Evolutionary conservation across 768 basidiomycete genomes (phyloP), one percentile per base, ranked within the genome.

Genomic region (Amanita muscaria): DNA sequence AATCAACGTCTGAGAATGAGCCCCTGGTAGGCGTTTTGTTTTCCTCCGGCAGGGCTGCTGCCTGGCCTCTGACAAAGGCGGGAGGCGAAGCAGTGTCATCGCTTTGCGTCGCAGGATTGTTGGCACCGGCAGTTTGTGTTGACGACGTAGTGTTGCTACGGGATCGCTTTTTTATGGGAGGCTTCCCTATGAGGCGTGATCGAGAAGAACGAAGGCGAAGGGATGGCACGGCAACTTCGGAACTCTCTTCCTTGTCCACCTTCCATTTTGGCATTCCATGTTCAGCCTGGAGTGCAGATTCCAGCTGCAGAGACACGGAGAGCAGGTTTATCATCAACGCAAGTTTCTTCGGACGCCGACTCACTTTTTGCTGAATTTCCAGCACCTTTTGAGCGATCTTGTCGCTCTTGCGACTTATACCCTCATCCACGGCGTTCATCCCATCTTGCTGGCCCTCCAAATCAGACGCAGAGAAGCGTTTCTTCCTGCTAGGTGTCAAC

Each of bases 291-390:
- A 90, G 63, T 3, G 88, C 88, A 29, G 68, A 72, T 59, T 90
- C 89, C 44, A 92, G 68, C 88, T 91, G 40, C 19, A 49, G 14
- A 29, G 47, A 49, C 40, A 48, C 25, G 33, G 32, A 25, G 43
- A 42, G 16, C 35, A 42, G 16, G 14, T 15, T 35, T 15, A 35
- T 41, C 16, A 42, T 45, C 34, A 38, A 36, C 2, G 15, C 27
- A 15, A 11, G 19, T n/a, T 43, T 14, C 18, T 22, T 42, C 34
- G 46, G 35, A 5, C 30, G 40, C 18, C 39, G n/a, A 61, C 69
- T 44, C 34, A 90, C 91, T 78, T 93, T 94, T 51, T 86, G 80
- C 64, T 94, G 90, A 47, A 96, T 93, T 61, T 85, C 79, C 38
- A 85, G 56, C 36, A 96, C 86, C 61, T 91, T 89, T 59, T 86